These are phyloP conservation scores for Populus tomentosa DNA, from an alignment of 441 rosid genomes.

Conservation along the genomic window DNA sequence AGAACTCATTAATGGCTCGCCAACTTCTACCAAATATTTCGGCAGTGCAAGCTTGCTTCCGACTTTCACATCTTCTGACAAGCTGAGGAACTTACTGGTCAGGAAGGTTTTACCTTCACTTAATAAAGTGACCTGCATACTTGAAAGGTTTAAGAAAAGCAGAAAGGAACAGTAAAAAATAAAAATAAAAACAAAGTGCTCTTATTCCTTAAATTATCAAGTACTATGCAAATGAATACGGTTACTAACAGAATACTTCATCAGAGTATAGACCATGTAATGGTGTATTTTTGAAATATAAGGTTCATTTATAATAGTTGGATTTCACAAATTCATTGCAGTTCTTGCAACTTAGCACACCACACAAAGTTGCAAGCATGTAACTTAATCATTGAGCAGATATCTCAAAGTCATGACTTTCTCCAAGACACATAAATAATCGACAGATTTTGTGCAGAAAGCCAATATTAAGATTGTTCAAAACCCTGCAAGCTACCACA, in stretches of 20 bases:
- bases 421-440: not conserved
- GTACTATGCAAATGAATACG: not conserved
- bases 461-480: not conserved
- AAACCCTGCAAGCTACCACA: not conserved
- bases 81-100: not conserved
- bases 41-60: conserved; percentile 1
- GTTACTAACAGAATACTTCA: too few species aligned
- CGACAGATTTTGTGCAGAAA: not conserved
- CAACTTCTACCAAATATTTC: conserved; percentile 9
- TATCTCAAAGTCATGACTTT: not conserved
- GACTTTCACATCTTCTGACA: conserved; percentile 6
- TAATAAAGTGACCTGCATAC: conserved; percentile 5
- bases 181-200: not conserved
- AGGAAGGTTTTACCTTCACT: conserved; percentile 9
- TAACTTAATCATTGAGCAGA: conserved; percentile 1
- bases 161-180: not conserved
- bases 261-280: not conserved
- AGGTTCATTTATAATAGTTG: not conserved
- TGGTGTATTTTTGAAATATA: not conserved
- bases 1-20: not conserved
- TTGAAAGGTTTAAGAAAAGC: not conserved
- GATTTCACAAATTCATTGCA: not conserved
- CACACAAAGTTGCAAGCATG: not conserved
- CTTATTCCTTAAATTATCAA: not conserved
- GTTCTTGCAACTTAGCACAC: not conserved